Evolutionary conservation across 768 basidiomycete species (phyloP), one percentile per base, ranked within the genome.

Genomic region (Nidula microcarpa): DNA sequence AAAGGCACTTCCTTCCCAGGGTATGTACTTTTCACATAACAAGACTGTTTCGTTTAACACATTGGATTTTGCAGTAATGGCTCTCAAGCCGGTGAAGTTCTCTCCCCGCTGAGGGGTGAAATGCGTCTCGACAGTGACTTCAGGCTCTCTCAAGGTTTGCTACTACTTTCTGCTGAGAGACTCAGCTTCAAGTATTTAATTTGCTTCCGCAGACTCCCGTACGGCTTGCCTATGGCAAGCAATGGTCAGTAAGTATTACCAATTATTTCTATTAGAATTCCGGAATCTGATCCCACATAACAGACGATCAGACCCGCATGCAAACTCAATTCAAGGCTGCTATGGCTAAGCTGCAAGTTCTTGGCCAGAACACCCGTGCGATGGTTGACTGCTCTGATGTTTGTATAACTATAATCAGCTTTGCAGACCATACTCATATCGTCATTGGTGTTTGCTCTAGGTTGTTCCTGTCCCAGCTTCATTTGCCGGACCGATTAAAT

Each of bases 61-160:
- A 6, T 23, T 11, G 8, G 2, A 8, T 33, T 6, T 54, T 57
- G 55, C 58, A 55, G 54, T 33, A 57, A 58, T 34, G 43, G 44
- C 13, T 52, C 41, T 16, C 56, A 65, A 8, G 30, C 59, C 1
- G 73, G 74, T 50, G 69, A 74, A 54, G 68, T 69, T 1, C 18
- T 54, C 33, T 71, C 71, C 1, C 68, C 72, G 6, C 59, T 74
- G 10, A 56, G 55, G 17, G 74, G 74, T 14, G 72, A 72, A 56
- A 65, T 76, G 62, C 69, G 73, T 50, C 66, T 75, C 13, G 68
- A 74, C 56, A 72, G 70, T 48, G 73, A 75, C 60, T 68, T 63
- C 43, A 57, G 49, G 17, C 47, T 68, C 18, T 55, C 63, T 9
- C 58, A 57, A 11, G 61, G 39, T 41, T 41, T 13, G 39, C 16